Percentiles rank a stretch among this genome's conserved stretches.
Evolutionary conservation across 148 eudicot genomes (phyloP).

Genomic region (Rhododendron vialii): DNA sequence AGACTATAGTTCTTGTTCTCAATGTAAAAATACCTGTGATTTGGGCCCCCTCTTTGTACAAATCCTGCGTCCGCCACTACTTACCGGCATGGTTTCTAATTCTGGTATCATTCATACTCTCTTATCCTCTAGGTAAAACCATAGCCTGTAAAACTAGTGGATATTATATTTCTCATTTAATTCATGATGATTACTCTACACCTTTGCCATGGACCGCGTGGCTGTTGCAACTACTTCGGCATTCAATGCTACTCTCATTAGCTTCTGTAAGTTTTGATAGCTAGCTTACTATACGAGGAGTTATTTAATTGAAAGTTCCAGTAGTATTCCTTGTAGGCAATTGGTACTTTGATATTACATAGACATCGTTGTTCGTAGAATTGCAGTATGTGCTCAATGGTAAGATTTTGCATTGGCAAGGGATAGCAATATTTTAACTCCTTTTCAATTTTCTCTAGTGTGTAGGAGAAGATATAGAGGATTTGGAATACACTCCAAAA

Average conservation of each 20-base stretch:
- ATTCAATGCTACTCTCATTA: background rate
- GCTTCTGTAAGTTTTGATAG: background rate
- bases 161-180: background rate
- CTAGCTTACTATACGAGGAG: background rate
- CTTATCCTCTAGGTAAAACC: background rate
- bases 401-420: constrained; percentile 3
- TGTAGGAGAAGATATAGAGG: constrained; percentile 95
- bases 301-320: background rate
- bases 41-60: too few species aligned
- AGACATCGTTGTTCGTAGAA: background rate
- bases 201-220: background rate
- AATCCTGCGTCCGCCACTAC: too few species aligned
- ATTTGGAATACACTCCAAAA: constrained; percentile 93
- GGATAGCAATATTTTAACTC: background rate
- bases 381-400: background rate
- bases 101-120: background rate
- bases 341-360: background rate
- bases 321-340: background rate
- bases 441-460: constrained; percentile 45
- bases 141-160: background rate
- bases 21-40: too few species aligned
- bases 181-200: background rate
- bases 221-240: background rate
- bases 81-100: background rate
- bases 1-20: too few species aligned